Evolutionary conservation across 1,139 yeast genomes (phyloP), one percentile per base, ranked within the genome.

Genomic region (Candida pseudoviswanathii): DNA sequence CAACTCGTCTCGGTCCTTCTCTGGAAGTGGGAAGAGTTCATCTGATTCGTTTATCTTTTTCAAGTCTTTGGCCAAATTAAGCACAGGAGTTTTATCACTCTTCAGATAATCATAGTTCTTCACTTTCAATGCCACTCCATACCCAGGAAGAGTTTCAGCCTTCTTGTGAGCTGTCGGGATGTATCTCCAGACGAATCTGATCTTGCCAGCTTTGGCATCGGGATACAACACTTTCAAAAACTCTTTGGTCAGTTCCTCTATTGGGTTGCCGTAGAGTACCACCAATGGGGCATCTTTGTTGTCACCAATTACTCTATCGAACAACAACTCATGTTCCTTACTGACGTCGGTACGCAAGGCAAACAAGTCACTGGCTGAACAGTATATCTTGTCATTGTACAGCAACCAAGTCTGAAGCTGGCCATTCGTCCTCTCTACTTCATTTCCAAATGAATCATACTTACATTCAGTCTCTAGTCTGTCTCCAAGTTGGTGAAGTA

Each of bases 121-220:
- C 52, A 86, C 60, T 1, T 84, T 77, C 45, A 86, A 62, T 40
- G 79, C 85, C 4, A 79, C 84, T 1, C 91, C 95, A 63, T 82
- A 89, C 0, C 95, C 96, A 7, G 80, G 60, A 31, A 88, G 62
- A 0, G 58, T 44, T 41, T 81, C 82, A 6, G 61, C 54, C 26
- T 45, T 51, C 4, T 37, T 27, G 2, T 47, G 34, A 2, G 65
- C 47, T 25, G 29, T 41, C 0, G 84, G 82, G 5, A 82, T 74
- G 58, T 89, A 86, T 56, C 97, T 77, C 86, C 96, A 82, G 2
- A 85, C 78, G 63, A 89, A 86, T 50, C 89, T 76, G 31, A 91
- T 64, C 58, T 89, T 88, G 0, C 89, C 95, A 1, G 71, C 64
- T 6, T 68, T 61, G 0, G 96, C 87, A 50, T 86, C 82, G 42